Conservation (phyloP, 2,329 filamentous ascomycete genomes). For the Akanthomyces uredinophilus region DNA sequence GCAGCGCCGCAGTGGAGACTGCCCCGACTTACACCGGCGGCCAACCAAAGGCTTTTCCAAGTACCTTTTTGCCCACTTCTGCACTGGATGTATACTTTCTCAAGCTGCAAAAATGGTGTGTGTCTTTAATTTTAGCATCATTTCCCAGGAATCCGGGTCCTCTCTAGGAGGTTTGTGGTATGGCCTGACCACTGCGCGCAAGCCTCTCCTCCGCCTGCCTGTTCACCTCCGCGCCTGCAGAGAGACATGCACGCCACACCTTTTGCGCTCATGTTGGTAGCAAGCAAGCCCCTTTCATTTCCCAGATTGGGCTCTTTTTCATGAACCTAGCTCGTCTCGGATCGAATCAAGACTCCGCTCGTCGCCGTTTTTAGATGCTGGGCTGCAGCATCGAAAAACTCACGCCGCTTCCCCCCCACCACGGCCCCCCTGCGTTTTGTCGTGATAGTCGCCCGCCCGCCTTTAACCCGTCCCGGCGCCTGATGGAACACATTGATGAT, state of each 20-base stretch:
- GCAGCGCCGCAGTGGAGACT: background rate
- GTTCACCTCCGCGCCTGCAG: background rate
- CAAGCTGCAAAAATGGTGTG: too few relatives aligned
- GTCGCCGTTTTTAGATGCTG: background rate
- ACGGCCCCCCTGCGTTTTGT: too few relatives aligned
- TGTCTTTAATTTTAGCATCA: background rate
- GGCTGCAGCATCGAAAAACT: background rate
- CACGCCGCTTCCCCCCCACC: too few relatives aligned
- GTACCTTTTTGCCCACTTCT: background rate
- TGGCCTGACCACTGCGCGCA: background rate
- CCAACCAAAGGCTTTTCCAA: too few relatives aligned
- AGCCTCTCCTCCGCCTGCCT: background rate
- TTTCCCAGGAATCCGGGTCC: background rate
- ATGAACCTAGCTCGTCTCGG: background rate
- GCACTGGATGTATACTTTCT: background rate
- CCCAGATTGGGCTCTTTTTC: background rate
- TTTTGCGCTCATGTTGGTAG: background rate
- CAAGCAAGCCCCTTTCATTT: constrained; percentile 13
- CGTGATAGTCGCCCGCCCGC: too few relatives aligned
- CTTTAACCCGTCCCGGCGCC: background rate
- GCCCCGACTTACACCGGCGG: background rate
- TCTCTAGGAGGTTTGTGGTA: background rate
- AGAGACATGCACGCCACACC: background rate
- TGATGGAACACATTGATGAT: constrained; percentile 4
- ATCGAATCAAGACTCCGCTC: background rate